Percentiles rank a stretch among this genome's conserved stretches.
These are phyloP conservation scores for Narthecium ossifragum DNA, from an alignment of 106 monocot species.

Conservation along the genomic window DNA sequence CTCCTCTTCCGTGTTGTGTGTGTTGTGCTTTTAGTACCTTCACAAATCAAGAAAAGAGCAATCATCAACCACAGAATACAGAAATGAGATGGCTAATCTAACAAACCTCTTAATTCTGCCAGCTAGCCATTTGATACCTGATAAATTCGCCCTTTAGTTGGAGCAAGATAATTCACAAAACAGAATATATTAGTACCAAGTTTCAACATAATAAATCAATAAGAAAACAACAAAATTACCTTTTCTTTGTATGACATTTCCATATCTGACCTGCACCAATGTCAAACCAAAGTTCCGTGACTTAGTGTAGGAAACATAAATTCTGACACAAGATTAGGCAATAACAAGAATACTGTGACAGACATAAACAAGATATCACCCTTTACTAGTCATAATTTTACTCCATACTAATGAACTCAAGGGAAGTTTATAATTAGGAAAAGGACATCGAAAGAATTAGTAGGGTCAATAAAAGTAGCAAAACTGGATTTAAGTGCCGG, in stretches of 20 bases:
- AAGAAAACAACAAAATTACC: constrained; percentile 37
- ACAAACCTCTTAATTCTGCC: no score
- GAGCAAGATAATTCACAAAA: constrained; percentile 8
- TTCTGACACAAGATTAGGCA: not conserved
- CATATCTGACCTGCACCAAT: constrained; percentile 67
- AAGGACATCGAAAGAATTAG: no score
- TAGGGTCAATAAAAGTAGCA: no score
- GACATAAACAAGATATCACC: constrained; percentile 1
- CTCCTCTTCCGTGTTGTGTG: constrained; percentile 73
- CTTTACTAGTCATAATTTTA: no score
- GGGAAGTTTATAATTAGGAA: no score
- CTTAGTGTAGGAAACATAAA: not conserved
- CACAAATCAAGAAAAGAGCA: not conserved
- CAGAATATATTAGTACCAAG: constrained; percentile 16
- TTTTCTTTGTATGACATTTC: constrained; percentile 91
- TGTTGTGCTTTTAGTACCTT: constrained; percentile 74
- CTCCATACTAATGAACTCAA: no score
- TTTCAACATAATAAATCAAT: constrained; percentile 13
- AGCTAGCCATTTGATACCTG: constrained; percentile 75
- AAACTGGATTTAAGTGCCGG: no score
- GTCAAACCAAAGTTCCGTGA: constrained; percentile 10
- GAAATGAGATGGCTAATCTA: not conserved
- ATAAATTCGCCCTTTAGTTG: constrained; percentile 63
- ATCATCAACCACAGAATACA: not conserved
- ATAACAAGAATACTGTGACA: not conserved